These are phyloP conservation scores for Metschnikowia arizonensis DNA, from an alignment of 805 yeast genomes.

Conservation along the genomic window DNA sequence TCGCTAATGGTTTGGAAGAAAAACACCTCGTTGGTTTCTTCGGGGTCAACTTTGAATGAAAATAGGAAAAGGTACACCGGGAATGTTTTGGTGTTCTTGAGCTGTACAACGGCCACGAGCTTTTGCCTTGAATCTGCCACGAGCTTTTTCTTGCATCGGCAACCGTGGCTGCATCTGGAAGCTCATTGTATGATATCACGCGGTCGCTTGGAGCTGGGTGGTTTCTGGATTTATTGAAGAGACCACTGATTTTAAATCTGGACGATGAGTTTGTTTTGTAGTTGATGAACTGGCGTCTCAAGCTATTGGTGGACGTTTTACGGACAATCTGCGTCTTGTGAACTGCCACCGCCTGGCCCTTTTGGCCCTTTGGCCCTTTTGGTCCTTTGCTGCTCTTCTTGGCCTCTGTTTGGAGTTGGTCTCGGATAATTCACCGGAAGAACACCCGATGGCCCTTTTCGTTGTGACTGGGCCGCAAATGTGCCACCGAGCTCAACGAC, in stretches of 20 bases:
- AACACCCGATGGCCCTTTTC: conserved; percentile 26
- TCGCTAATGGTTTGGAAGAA: conserved; percentile 65
- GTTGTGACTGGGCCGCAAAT: conserved; percentile 31
- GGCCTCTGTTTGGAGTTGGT: conserved; percentile 23
- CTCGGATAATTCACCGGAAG: conserved; percentile 29
- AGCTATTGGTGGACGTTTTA: conserved; percentile 27
- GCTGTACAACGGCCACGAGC: conserved; percentile 46
- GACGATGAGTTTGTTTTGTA: conserved; percentile 38
- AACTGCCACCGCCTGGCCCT: not conserved
- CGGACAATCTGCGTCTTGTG: conserved; percentile 21
- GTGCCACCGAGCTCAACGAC: conserved; percentile 28
- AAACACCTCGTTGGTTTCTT: conserved; percentile 46
- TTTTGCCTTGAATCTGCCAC: conserved; percentile 44
- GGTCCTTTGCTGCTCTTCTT: too few species aligned
- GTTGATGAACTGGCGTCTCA: conserved; percentile 37
- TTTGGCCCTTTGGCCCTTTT: conserved; percentile 1
- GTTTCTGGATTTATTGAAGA: conserved; percentile 54
- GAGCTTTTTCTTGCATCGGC: too few species aligned
- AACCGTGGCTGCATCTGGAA: conserved; percentile 52
- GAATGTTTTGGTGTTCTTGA: conserved; percentile 44
- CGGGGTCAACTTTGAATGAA: conserved; percentile 47
- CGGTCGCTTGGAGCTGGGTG: conserved; percentile 40
- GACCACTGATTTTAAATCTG: conserved; percentile 53
- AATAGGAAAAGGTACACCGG: conserved; percentile 49
- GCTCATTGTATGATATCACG: conserved; percentile 46